A percentile compares a stretch with the other conserved stretches of the same genome.
Evolutionary conservation across 192 early-diverging fungal species (phyloP).

Genomic region (Coemansia sp.): DNA sequence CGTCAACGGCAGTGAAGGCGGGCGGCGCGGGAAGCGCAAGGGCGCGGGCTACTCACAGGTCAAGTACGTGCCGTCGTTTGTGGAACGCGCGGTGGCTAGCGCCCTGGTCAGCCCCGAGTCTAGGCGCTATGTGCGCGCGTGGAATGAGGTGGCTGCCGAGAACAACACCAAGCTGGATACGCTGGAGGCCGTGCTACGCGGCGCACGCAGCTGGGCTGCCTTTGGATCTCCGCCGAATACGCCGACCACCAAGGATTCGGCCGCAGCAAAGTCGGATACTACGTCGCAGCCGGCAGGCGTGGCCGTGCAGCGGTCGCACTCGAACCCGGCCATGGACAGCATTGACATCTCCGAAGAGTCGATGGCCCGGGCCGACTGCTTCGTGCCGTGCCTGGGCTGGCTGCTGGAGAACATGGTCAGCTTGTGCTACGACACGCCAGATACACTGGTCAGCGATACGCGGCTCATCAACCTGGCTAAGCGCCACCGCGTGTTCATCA

Average conservation of each 20-base stretch:
- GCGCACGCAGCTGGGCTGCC: constrained; percentile 36
- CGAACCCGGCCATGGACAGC: constrained; percentile 21
- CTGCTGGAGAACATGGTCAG: constrained; percentile 66
- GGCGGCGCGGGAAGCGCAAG: constrained; percentile 35
- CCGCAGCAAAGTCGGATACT: background rate
- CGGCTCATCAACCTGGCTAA: constrained; percentile 64
- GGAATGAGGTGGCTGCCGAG: constrained; percentile 54
- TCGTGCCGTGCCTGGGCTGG: constrained; percentile 69
- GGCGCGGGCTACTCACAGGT: constrained; percentile 22
- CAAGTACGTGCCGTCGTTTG: constrained; percentile 60
- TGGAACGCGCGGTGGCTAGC: constrained; percentile 62
- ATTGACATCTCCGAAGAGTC: constrained; percentile 27
- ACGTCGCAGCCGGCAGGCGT: constrained; percentile 3
- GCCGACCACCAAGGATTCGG: background rate
- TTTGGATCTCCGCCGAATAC: constrained; percentile 22
- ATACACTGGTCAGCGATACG: constrained; percentile 52
- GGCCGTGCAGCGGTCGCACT: constrained; percentile 26
- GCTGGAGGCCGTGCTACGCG: constrained; percentile 55
- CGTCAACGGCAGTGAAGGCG: constrained; percentile 8
- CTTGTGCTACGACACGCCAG: constrained; percentile 59
- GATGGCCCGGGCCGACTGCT: constrained; percentile 33
- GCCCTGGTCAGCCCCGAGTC: constrained; percentile 68
- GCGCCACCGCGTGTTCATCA: constrained; percentile 58
- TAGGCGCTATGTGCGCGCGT: constrained; percentile 57
- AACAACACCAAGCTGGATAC: constrained; percentile 47